phyloP scores from a whole-genome alignment of 2,329 filamentous ascomycete genomes.

The Ramularia endophylla region DNA sequence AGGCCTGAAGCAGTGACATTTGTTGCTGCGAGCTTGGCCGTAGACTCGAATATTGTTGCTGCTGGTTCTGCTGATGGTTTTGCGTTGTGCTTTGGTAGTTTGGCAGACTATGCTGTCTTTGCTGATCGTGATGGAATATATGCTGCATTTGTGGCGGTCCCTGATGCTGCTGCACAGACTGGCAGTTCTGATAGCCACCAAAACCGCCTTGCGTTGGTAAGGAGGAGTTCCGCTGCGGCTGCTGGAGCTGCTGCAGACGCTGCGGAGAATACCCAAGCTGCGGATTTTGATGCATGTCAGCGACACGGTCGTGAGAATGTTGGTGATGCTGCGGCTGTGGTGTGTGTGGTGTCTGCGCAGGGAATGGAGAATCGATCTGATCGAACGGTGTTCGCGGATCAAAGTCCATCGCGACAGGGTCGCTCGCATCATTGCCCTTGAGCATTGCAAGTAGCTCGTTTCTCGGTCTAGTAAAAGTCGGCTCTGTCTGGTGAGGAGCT shows the following conservation, averaged over 20 bases:
- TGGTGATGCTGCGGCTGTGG: conserved; percentile 48
- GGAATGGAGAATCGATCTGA: conserved; percentile 42
- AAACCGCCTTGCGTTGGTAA: conserved; percentile 10
- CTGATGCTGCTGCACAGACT: conserved; percentile 11
- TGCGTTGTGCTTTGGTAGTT: conserved; percentile 2
- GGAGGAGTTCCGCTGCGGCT: conserved; percentile 20
- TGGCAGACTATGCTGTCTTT: conserved; percentile 21
- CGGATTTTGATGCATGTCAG: conserved; percentile 38
- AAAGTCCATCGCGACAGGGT: conserved; percentile 14
- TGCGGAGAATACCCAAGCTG: conserved; percentile 42
- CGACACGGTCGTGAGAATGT: conserved; percentile 38
- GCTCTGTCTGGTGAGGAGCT: conserved; percentile 31
- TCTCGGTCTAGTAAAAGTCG: conserved; percentile 32
- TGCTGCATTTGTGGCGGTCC: conserved; percentile 17
- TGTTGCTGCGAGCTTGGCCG: conserved; percentile 3
- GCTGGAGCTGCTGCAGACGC: conserved; percentile 29
- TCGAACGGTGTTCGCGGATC: conserved; percentile 45
- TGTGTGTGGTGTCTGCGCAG: conserved; percentile 47
- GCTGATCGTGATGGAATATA: conserved; percentile 20
- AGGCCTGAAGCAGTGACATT: conserved; percentile 5
- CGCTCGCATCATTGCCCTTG: conserved; percentile 31
- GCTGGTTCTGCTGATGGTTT: not conserved
- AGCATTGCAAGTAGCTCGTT: conserved; percentile 54
- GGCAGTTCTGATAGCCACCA: not conserved
- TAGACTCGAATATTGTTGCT: conserved; percentile 3